phyloP scores from a whole-genome alignment of 306 rosid genomes.

The Begonia loranthoides region DNA sequence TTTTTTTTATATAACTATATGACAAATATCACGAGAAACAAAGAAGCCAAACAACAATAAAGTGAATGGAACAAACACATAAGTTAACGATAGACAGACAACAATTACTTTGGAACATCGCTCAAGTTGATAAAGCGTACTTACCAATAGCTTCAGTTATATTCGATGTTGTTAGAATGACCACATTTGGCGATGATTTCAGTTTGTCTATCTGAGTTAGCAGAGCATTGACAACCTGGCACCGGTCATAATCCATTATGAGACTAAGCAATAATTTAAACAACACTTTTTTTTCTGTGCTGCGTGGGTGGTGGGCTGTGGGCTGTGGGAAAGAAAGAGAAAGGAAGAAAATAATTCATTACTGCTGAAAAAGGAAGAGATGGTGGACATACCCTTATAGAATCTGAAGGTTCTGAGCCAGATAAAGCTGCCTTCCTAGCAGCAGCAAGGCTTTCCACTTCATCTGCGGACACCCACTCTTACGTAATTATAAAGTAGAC shows the following conservation, averaged over 20 bases:
- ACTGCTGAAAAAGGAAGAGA: slow-evolving; percentile 4
- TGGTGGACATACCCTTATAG: slow-evolving; percentile 67
- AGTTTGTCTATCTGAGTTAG: slow-evolving; percentile 95
- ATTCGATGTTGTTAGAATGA: slow-evolving; percentile 85
- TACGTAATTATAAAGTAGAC: slow-evolving; percentile 13
- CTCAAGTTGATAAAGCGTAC: background rate
- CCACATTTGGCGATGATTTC: slow-evolving; percentile 84
- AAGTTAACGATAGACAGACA: too few relatives aligned
- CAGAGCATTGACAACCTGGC: slow-evolving; percentile 93
- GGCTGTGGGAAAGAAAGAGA: background rate
- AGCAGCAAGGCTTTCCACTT: slow-evolving; percentile 97
- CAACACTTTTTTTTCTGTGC: background rate
- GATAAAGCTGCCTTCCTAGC: slow-evolving; percentile 96
- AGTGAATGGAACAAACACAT: too few relatives aligned
- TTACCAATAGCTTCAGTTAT: slow-evolving; percentile 94
- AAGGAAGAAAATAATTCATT: background rate
- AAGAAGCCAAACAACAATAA: too few relatives aligned
- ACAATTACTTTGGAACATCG: too few relatives aligned
- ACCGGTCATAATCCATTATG: slow-evolving; percentile 16
- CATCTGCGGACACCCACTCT: slow-evolving; percentile 48
- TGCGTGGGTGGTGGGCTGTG: too few relatives aligned
- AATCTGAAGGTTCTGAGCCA: slow-evolving; percentile 99
- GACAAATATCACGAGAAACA: background rate
- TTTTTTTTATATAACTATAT: background rate
- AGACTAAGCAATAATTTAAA: background rate